These are phyloP conservation scores for Fusarium buxicola DNA, from an alignment of 2,329 filamentous ascomycete species.

Conservation along the genomic window DNA sequence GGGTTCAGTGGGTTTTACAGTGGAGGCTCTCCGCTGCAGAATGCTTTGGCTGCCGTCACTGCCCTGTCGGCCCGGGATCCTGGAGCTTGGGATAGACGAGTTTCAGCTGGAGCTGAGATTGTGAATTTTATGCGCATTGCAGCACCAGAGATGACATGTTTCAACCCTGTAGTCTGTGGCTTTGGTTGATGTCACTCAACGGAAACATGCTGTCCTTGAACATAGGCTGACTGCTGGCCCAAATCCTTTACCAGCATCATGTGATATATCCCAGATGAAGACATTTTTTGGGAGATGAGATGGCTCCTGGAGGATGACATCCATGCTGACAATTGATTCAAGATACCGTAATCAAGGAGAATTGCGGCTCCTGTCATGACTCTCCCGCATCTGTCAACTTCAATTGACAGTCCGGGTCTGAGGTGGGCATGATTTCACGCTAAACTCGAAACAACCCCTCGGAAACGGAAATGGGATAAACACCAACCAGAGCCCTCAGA, in stretches of 20 bases:
- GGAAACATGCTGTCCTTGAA: too few species aligned
- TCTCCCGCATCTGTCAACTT: not conserved
- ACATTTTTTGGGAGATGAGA: not conserved
- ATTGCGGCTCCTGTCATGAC: not conserved
- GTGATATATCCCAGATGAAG: not conserved
- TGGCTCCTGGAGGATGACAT: not conserved
- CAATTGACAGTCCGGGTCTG: not conserved
- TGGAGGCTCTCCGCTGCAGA: not conserved
- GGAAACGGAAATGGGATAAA: not conserved
- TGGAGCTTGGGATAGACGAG: not conserved
- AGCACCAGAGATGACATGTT: not conserved
- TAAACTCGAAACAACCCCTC: conserved; percentile 6
- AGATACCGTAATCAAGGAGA: not conserved
- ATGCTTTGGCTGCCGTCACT: not conserved
- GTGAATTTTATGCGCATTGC: conserved; percentile 8
- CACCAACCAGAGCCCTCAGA: not conserved
- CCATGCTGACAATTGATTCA: not conserved
- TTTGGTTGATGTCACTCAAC: not conserved
- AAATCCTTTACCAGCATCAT: not conserved
- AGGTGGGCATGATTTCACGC: not conserved
- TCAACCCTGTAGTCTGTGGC: not conserved
- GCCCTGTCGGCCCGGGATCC: not conserved
- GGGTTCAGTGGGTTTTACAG: not conserved
- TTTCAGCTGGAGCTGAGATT: not conserved
- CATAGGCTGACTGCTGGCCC: too few species aligned